Percentiles rank a stretch among this genome's conserved stretches.
phyloP scores from a whole-genome alignment of 176 grass and related monocot genomes.

The Paspalum vaginatum region DNA sequence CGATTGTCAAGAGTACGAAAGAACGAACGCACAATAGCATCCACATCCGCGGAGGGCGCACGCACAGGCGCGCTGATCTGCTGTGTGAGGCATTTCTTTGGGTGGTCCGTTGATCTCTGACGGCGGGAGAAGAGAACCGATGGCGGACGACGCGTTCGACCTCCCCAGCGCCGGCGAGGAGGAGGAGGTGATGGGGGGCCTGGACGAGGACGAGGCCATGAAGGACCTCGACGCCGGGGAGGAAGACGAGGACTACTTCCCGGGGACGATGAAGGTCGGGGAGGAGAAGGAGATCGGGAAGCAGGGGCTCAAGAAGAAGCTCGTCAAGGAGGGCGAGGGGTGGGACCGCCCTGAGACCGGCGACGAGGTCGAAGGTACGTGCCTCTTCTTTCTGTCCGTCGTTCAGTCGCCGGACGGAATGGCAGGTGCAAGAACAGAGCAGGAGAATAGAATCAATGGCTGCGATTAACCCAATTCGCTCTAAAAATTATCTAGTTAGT shows the following conservation, averaged over 20 bases:
- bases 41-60: neutral
- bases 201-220: slow-evolving; percentile 42
- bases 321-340: slow-evolving; percentile 74
- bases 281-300: slow-evolving; percentile 93
- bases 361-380: slow-evolving; percentile 87
- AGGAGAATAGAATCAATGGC: neutral
- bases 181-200: slow-evolving; percentile 26
- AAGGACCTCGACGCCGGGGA: slow-evolving; percentile 30
- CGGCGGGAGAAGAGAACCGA: neutral
- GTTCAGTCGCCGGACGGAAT: neutral
- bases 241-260: slow-evolving; percentile 15
- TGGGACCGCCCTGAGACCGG: slow-evolving; percentile 76
- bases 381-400: neutral
- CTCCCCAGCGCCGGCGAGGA: slow-evolving; percentile 15
- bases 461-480: neutral
- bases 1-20: neutral
- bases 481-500: too few species aligned
- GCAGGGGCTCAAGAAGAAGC: slow-evolving; percentile 79
- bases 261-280: slow-evolving; percentile 49
- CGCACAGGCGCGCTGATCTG: neutral
- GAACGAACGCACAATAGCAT: neutral
- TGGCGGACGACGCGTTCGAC: slow-evolving; percentile 27
- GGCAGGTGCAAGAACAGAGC: neutral
- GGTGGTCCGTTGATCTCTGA: neutral
- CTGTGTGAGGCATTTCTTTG: neutral